These are phyloP conservation scores for Achlya hypogyna DNA, from an alignment of 352 stramenopile genomes.

Conservation along the genomic window DNA sequence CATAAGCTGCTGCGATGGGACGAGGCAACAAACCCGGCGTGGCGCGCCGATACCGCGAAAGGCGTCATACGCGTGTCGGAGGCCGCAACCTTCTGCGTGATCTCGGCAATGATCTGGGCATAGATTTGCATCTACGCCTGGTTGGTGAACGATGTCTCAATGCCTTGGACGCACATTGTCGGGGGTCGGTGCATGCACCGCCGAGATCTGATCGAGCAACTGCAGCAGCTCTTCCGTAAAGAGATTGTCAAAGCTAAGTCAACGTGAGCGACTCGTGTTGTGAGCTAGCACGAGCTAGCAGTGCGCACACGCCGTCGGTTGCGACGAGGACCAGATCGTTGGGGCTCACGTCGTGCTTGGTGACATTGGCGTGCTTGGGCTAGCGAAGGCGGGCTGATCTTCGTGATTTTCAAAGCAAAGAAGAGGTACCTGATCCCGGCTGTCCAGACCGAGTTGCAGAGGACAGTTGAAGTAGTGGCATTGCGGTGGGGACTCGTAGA, in stretches of 20 bases:
- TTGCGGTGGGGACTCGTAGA: constrained; percentile 86
- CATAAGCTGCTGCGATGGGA: neutral
- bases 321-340: constrained; percentile 90
- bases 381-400: constrained; percentile 20
- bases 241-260: constrained; percentile 93
- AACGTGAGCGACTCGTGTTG: neutral
- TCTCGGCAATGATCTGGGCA: constrained; percentile 68
- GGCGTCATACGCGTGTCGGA: constrained; percentile 59
- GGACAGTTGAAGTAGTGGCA: constrained; percentile 97
- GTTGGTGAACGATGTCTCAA: constrained; percentile 1
- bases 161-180: constrained; percentile 23
- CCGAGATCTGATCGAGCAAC: constrained; percentile 38
- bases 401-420: neutral
- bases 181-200: constrained; percentile 41
- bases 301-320: constrained; percentile 87
- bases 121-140: constrained; percentile 67
- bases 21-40: constrained; percentile 29
- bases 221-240: constrained; percentile 73
- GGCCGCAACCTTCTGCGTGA: constrained; percentile 70
- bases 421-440: constrained; percentile 72
- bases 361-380: constrained; percentile 83
- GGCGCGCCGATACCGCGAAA: constrained; percentile 57
- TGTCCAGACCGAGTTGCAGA: constrained; percentile 86
- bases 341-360: constrained; percentile 72
- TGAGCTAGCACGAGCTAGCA: neutral